Conservation (phyloP, 257 asterid species). For the Coffea eugenioides region DNA sequence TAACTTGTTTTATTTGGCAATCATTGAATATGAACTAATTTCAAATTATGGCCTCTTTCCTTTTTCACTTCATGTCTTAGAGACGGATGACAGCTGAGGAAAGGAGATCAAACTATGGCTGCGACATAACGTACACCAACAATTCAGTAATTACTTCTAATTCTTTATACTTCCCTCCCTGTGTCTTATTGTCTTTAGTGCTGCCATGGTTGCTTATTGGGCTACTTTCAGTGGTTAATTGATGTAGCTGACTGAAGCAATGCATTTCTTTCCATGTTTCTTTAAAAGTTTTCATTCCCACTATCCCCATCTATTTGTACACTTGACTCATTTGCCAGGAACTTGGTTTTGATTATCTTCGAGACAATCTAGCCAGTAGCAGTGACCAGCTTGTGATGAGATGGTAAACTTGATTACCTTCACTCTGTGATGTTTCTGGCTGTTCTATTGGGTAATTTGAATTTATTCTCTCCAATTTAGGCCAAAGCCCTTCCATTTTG, state of each 20-base stretch:
- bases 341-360: conserved; percentile 95
- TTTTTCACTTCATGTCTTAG: conserved; percentile 42
- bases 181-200: not conserved
- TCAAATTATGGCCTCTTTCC: not conserved
- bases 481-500: conserved; percentile 98
- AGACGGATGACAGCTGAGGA: conserved; percentile 67
- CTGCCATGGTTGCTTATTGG: not conserved
- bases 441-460: conserved; percentile 12
- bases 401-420: conserved; percentile 56
- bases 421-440: conserved; percentile 10
- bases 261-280: not conserved
- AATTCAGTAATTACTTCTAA: conserved; percentile 60
- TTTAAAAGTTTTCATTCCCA: not conserved
- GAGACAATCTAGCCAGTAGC: conserved; percentile 83
- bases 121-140: conserved; percentile 94
- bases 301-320: conserved; percentile 12
- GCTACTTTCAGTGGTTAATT: conserved; percentile 10
- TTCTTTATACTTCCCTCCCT: not conserved
- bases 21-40: not conserved
- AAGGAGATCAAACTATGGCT: conserved; percentile 72
- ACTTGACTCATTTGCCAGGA: conserved; percentile 50
- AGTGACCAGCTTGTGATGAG: conserved; percentile 88
- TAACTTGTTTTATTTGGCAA: not conserved
- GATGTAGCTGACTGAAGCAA: conserved; percentile 1
- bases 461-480: conserved; percentile 43